These are phyloP conservation scores for cucumber (Cucumis sativus) DNA, from an alignment of 306 rosid genomes.

Conservation along the genomic window DNA sequence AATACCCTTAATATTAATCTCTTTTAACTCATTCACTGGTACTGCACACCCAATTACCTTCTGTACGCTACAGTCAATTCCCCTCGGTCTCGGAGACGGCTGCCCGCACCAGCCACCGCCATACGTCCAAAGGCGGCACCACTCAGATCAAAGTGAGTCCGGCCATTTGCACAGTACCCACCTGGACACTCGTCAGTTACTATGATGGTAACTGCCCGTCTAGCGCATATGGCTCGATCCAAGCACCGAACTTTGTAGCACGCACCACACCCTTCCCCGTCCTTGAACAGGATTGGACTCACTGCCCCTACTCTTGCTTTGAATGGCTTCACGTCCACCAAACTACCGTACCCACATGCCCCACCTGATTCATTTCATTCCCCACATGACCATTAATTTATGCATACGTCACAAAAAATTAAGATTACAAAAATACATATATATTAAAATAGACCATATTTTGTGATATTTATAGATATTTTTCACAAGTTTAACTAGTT, in stretches of 20 bases:
- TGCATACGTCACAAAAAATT: no score
- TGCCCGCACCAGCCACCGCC: slow-evolving; percentile 54
- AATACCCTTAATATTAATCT: no score
- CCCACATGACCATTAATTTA: no score
- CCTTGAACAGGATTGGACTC: slow-evolving; percentile 55
- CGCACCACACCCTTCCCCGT: slow-evolving; percentile 78
- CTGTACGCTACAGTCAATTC: slow-evolving; percentile 41
- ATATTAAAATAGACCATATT: no score
- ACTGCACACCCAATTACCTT: slow-evolving; percentile 28
- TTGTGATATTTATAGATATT: no score
- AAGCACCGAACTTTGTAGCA: slow-evolving; percentile 76
- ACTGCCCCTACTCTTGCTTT: slow-evolving; percentile 81
- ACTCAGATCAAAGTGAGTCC: slow-evolving; percentile 78
- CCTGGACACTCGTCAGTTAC: slow-evolving; percentile 84
- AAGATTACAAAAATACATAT: no score
- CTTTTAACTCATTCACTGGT: no score
- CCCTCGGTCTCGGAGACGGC: slow-evolving; percentile 61
- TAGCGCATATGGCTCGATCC: slow-evolving; percentile 50
- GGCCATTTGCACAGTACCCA: slow-evolving; percentile 41
- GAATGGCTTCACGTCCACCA: slow-evolving; percentile 77
- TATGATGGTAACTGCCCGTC: slow-evolving; percentile 69
- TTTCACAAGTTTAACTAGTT: no score
- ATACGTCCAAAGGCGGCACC: slow-evolving; percentile 83
- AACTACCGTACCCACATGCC: slow-evolving; percentile 75
- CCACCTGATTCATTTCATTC: slow-evolving; percentile 32